Conservation (phyloP, 2,329 filamentous ascomycete species). For the Tothia fuscella region DNA sequence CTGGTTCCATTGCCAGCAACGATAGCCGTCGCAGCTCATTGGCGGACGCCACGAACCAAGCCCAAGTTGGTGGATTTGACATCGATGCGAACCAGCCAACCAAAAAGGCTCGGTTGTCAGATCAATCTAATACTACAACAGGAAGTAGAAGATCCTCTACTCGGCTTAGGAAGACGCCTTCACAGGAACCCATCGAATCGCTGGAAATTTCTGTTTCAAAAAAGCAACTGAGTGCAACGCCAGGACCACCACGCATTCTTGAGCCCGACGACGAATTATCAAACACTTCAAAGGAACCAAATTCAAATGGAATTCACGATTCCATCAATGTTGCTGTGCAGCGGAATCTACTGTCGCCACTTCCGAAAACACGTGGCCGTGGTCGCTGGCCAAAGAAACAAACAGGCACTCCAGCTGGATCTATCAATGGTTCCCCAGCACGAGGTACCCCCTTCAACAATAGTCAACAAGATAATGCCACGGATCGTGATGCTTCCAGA, state of each 20-base stretch:
- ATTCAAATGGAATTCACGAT: constrained; percentile 23
- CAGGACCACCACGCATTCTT: constrained; percentile 1
- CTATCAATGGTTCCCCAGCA: constrained; percentile 25
- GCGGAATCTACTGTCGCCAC: background rate
- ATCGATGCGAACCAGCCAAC: constrained; percentile 6
- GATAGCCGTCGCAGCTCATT: constrained; percentile 29
- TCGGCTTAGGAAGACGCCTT: background rate
- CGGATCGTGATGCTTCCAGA: constrained; percentile 25
- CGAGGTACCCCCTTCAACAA: constrained; percentile 26
- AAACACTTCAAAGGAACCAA: constrained; percentile 11
- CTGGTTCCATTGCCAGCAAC: constrained; percentile 22
- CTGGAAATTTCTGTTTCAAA: background rate
- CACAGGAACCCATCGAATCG: background rate
- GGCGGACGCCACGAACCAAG: constrained; percentile 13
- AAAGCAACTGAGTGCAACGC: background rate
- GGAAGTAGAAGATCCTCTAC: background rate
- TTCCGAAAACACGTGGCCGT: constrained; percentile 8
- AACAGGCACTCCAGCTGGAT: constrained; percentile 23
- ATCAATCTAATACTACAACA: background rate
- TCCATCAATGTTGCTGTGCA: constrained; percentile 7
- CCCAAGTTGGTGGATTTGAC: constrained; percentile 9
- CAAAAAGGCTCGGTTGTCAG: constrained; percentile 8
- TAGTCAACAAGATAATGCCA: constrained; percentile 20
- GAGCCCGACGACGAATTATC: background rate
- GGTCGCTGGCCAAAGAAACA: constrained; percentile 18